phyloP scores from a whole-genome alignment of 352 stramenopile species.

The Phytophthora hybrid region DNA sequence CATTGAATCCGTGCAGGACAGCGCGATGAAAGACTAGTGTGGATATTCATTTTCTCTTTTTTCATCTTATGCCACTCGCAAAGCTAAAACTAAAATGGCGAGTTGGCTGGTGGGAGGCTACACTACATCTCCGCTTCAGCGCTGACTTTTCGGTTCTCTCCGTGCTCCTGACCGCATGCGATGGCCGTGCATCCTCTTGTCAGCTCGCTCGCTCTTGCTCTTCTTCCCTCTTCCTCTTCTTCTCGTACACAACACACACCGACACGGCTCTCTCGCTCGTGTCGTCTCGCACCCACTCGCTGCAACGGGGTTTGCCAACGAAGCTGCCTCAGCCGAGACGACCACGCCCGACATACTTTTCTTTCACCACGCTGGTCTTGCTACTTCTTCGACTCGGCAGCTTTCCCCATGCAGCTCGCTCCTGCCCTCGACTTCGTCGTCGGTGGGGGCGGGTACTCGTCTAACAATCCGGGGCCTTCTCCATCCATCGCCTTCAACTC shows the following conservation, averaged over 20 bases:
- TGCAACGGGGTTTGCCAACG: slow-evolving; percentile 31
- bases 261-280: slow-evolving; percentile 51
- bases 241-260: slow-evolving; percentile 52
- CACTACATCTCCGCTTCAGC: slow-evolving; percentile 28
- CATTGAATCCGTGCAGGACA: too few relatives aligned
- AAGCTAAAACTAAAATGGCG: slow-evolving; percentile 49
- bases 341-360: slow-evolving; percentile 21
- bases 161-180: background rate
- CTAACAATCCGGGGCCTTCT: slow-evolving; percentile 34
- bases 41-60: slow-evolving; percentile 45
- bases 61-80: slow-evolving; percentile 44
- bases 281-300: slow-evolving; percentile 33
- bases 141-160: slow-evolving; percentile 9
- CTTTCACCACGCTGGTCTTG: slow-evolving; percentile 21
- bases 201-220: slow-evolving; percentile 36
- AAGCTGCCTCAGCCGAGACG: slow-evolving; percentile 28
- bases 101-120: slow-evolving; percentile 24
- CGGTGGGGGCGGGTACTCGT: slow-evolving; percentile 33
- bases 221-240: slow-evolving; percentile 26
- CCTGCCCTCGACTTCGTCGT: slow-evolving; percentile 33
- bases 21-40: slow-evolving; percentile 15
- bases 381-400: slow-evolving; percentile 27
- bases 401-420: slow-evolving; percentile 36
- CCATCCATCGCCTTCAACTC: slow-evolving; percentile 12
- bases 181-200: slow-evolving; percentile 11